Base-by-base conservation (phyloP, 805 yeast genomes). In the Torulaspora delbrueckii region DNA sequence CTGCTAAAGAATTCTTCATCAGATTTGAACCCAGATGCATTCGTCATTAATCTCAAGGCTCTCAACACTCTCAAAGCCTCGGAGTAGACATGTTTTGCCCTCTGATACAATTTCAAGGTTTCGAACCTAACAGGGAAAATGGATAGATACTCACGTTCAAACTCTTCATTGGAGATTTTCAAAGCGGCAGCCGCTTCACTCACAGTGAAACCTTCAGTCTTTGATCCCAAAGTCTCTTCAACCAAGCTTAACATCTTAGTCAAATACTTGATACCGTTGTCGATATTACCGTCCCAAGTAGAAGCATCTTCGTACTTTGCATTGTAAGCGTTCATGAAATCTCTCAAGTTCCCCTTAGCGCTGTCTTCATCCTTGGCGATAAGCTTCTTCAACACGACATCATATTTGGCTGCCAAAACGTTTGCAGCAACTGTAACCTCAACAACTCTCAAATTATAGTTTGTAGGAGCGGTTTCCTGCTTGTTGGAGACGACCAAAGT, bases 401-500 rank as follows among this genome's bases (percentile, higher is more conserved):
- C 74, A 39, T 73, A 71, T 50, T 68, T 68, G 28, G 68, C 57
- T 8, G 84, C 86, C 49, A 83, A 62, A 9, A 78, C 63, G 37
- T 76, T 78, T 0, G 87, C 80, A 3, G 86, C 85, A 13, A 81
- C 66, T 1, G 83, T 79, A 34, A 80, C 83, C 58, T 83, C 89
- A 9, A 82, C 87, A 1, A 82, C 88, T 36, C 90, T 72, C 54
- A 83, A 69, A 58, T 84, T 83, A 63, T 83, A 83, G 62, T 81
- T 79, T 7, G 72, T 65, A 0, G 89, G 86, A 1, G 83, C 88
- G 2, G 88, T 80, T 59, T 79, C 85, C 45, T 74, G 76, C 58
- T 83, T 84, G 65, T 81, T 80, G 13, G 87, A 76, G 16, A 73
- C 74, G 16, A 78, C 77, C 46, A 82, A 68, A 31, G 84, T 75